A percentile compares a stretch with the other conserved stretches of the same genome.
phyloP scores from a whole-genome alignment of 805 yeast genomes.

The Myxozyma geophila region DNA sequence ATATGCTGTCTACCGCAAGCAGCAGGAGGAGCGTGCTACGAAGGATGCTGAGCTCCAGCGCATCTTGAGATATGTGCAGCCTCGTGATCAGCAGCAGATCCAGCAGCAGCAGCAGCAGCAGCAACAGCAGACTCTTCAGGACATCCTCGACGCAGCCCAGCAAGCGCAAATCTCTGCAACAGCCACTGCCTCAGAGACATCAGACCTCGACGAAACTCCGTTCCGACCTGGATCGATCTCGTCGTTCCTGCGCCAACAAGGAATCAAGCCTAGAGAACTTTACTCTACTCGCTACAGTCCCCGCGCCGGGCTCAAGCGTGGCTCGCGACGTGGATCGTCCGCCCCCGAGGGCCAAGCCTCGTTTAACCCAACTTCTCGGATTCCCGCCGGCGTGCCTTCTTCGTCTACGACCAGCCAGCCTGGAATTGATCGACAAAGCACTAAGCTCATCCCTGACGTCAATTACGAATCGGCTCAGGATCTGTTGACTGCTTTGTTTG shows the following conservation, averaged over 20 bases:
- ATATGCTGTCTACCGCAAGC: conserved; percentile 35
- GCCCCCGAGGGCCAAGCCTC: background rate
- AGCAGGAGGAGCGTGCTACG: conserved; percentile 32
- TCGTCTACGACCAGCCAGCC: background rate
- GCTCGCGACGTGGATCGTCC: conserved; percentile 26
- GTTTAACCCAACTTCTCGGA: background rate
- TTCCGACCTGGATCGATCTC: conserved; percentile 31
- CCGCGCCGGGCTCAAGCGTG: conserved; percentile 23
- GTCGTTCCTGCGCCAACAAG: conserved; percentile 27
- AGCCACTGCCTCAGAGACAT: conserved; percentile 9
- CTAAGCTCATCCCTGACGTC: conserved; percentile 32
- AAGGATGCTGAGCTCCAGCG: conserved; percentile 28
- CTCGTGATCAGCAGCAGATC: conserved; percentile 1
- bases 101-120: background rate
- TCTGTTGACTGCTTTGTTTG: conserved; percentile 27
- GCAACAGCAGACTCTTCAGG: background rate
- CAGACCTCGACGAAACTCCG: conserved; percentile 27
- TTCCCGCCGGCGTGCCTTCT: background rate
- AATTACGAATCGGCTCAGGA: conserved; percentile 33
- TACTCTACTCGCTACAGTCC: conserved; percentile 6
- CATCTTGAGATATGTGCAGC: conserved; percentile 20
- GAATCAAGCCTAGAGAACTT: conserved; percentile 23
- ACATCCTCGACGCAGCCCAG: conserved; percentile 1
- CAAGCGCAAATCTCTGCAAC: conserved; percentile 4
- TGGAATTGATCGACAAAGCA: conserved; percentile 6